A percentile compares a stretch with the other conserved stretches of the same genome.
Evolutionary conservation across 495 filamentous ascomycete genomes (phyloP).

Genomic region (Aspergillus affinis): DNA sequence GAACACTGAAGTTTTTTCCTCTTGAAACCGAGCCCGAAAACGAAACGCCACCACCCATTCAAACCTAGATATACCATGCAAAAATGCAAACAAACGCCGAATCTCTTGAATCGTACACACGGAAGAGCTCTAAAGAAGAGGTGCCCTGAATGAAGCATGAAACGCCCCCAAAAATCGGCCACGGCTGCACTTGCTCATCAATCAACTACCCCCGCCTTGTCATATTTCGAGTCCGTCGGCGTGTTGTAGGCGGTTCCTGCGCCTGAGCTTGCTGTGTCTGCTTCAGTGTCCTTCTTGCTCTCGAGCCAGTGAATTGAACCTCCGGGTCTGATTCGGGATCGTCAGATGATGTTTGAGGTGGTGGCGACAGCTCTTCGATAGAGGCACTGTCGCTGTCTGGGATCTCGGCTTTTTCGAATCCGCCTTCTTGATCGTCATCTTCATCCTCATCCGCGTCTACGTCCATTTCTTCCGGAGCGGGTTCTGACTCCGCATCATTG

Average conservation of each 20-base stretch:
- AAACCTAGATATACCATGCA: neutral
- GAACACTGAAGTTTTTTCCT: neutral
- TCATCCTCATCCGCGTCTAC: neutral
- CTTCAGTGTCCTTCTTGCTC: neutral
- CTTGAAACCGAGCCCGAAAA: neutral
- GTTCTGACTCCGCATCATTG: neutral
- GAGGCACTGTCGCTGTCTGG: constrained; percentile 5
- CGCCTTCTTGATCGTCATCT: neutral
- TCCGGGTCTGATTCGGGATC: neutral
- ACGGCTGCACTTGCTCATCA: too few relatives aligned
- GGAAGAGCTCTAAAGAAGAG: neutral
- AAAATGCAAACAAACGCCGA: neutral
- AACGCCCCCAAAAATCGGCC: too few relatives aligned
- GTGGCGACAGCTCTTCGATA: constrained; percentile 10
- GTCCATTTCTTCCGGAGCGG: neutral
- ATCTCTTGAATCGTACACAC: neutral
- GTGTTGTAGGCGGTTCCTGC: constrained; percentile 22
- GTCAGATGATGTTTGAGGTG: constrained; percentile 7
- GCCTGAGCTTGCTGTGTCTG: constrained; percentile 11
- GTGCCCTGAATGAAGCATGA: neutral
- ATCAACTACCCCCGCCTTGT: neutral
- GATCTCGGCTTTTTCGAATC: neutral
- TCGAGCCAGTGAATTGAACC: neutral
- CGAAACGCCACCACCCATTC: neutral
- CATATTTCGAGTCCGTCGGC: constrained; percentile 26